Conservation (phyloP, 768 basidiomycete species). For the Leucosporidium yakuticum region DNA sequence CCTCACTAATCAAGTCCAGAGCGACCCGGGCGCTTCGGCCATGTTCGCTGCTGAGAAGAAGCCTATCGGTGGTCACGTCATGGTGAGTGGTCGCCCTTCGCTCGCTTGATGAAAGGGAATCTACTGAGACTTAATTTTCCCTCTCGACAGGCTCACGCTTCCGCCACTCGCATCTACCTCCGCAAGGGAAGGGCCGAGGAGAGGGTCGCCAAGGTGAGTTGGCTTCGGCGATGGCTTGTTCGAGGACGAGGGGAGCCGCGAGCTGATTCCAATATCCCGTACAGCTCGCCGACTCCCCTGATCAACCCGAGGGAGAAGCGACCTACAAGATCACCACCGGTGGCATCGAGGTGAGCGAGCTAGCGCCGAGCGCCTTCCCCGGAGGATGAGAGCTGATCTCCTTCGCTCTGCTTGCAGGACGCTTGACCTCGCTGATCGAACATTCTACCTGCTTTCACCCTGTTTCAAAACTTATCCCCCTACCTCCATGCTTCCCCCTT, state of each 20-base stretch:
- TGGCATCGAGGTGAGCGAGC: conserved; percentile 1
- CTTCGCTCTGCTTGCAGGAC: neutral
- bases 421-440: neutral
- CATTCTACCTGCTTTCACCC: too few species aligned
- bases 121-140: too few species aligned
- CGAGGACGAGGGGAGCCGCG: neutral
- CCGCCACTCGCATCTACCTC: conserved; percentile 27
- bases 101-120: too few species aligned
- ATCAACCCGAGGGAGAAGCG: conserved; percentile 12
- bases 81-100: neutral
- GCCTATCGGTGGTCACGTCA: conserved; percentile 47
- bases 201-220: conserved; percentile 17
- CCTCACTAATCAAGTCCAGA: conserved; percentile 45
- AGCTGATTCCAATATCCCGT: too few species aligned
- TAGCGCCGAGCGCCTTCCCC: too few species aligned
- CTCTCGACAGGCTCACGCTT: conserved; percentile 23
- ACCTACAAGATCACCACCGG: conserved; percentile 6
- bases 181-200: conserved; percentile 33
- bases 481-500: too few species aligned
- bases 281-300: conserved; percentile 5
- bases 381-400: neutral
- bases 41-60: conserved; percentile 90
- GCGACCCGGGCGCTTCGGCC: conserved; percentile 91
- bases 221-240: neutral
- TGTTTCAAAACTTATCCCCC: too few species aligned